phyloP scores from a whole-genome alignment of 1,284 basidiomycete species.

The Entoloma clypeatum region DNA sequence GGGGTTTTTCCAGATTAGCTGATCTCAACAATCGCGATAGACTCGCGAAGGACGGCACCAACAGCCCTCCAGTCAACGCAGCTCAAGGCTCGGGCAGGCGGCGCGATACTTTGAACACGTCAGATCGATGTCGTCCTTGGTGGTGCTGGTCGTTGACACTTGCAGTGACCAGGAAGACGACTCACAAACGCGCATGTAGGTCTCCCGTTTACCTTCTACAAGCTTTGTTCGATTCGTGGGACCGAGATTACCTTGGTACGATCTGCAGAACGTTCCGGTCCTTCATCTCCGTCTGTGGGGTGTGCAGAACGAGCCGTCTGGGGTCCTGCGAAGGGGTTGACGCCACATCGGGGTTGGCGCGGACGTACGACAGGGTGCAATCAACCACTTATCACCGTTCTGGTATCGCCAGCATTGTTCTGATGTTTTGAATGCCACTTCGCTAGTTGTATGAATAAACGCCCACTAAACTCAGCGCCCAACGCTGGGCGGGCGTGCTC shows the following conservation, averaged over 20 bases:
- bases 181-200: not conserved
- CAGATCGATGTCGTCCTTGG: too few species aligned
- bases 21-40: too few species aligned
- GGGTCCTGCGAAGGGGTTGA: conserved; percentile 12
- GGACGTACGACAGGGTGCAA: not conserved
- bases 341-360: conserved; percentile 12
- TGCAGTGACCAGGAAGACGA: not conserved
- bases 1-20: too few species aligned
- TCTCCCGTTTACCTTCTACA: conserved; percentile 1
- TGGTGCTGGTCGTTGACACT: too few species aligned
- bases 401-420: not conserved
- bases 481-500: not conserved
- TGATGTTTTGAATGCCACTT: not conserved
- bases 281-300: conserved; percentile 1
- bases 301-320: conserved; percentile 1
- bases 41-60: too few species aligned
- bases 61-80: too few species aligned
- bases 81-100: too few species aligned
- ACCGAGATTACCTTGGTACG: conserved; percentile 12
- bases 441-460: not conserved
- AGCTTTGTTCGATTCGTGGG: too few species aligned
- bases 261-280: conserved; percentile 2
- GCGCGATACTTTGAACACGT: too few species aligned
- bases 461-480: too few species aligned
- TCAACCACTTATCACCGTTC: not conserved